phyloP scores from a whole-genome alignment of 768 basidiomycete genomes.

The Termitomyces eurrhizus region DNA sequence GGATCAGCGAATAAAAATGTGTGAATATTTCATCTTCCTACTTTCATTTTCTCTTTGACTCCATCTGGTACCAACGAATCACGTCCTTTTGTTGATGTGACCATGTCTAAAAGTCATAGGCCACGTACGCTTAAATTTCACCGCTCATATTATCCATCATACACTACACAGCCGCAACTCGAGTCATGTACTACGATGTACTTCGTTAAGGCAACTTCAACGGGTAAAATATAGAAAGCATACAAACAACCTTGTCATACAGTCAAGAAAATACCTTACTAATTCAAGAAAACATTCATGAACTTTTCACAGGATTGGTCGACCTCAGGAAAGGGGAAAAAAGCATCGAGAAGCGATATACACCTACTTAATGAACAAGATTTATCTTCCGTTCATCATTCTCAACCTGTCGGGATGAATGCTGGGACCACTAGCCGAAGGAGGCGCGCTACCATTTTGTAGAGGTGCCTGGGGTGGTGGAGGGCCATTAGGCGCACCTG shows the following conservation, averaged over 20 bases:
- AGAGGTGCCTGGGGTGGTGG: constrained; percentile 31
- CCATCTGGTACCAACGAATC: background rate
- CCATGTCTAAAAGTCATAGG: background rate
- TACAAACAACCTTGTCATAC: background rate
- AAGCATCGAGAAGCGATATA: background rate
- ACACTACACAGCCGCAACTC: background rate
- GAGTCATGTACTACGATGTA: background rate
- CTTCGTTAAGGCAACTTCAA: background rate
- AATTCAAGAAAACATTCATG: background rate
- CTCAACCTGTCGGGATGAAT: constrained; percentile 83
- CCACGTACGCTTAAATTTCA: background rate
- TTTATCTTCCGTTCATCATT: constrained; percentile 57
- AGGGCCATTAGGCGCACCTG: constrained; percentile 35
- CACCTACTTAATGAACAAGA: constrained; percentile 5
- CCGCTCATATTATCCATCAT: background rate
- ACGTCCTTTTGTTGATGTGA: background rate
- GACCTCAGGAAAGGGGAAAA: background rate
- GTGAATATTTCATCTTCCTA: background rate
- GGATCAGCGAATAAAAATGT: too few species aligned
- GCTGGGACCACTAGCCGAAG: constrained; percentile 44
- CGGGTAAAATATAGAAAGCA: background rate
- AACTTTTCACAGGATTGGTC: background rate
- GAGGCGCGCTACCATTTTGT: constrained; percentile 21
- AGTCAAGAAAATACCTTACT: background rate
- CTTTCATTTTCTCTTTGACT: background rate